Conservation (phyloP, 495 filamentous ascomycete genomes). For the Aspergillus steynii region DNA sequence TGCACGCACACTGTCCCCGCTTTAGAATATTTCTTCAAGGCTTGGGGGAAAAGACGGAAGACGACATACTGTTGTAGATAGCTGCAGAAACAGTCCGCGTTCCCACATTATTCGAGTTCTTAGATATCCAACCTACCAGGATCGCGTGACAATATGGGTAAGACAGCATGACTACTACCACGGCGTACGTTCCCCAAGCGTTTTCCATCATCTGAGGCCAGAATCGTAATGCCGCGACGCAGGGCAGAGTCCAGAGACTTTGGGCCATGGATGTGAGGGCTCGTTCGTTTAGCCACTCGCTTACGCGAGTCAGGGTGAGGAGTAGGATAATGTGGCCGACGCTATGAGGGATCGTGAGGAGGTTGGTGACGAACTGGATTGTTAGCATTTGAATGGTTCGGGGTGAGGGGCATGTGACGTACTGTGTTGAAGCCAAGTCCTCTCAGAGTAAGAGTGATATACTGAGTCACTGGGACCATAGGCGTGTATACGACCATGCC, state of each 20-base stretch:
- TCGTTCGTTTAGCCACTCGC: conserved; percentile 45
- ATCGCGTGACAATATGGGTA: conserved; percentile 64
- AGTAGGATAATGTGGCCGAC: conserved; percentile 34
- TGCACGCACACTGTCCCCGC: conserved; percentile 39
- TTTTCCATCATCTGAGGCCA: conserved; percentile 36
- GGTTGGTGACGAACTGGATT: conserved; percentile 45
- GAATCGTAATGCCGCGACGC: conserved; percentile 47
- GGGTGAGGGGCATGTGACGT: conserved; percentile 22
- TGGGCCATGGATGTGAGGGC: conserved; percentile 48
- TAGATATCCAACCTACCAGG: conserved; percentile 60
- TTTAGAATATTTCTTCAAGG: conserved; percentile 1
- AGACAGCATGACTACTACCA: conserved; percentile 49
- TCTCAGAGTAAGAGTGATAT: conserved; percentile 51
- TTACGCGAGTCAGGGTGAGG: conserved; percentile 40
- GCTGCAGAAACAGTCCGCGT: conserved; percentile 61
- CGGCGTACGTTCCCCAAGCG: conserved; percentile 52
- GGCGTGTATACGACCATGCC: conserved; percentile 54
- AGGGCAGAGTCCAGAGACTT: conserved; percentile 56
- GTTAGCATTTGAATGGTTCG: conserved; percentile 5
- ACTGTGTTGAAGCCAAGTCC: conserved; percentile 50
- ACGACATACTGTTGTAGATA: conserved; percentile 47
- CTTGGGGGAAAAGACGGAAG: neutral
- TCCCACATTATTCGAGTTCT: conserved; percentile 61
- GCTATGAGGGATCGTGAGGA: conserved; percentile 60
- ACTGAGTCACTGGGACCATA: conserved; percentile 38